These are phyloP conservation scores for Phialocephala subalpina DNA, from an alignment of 2,329 filamentous ascomycete genomes.

Conservation along the genomic window DNA sequence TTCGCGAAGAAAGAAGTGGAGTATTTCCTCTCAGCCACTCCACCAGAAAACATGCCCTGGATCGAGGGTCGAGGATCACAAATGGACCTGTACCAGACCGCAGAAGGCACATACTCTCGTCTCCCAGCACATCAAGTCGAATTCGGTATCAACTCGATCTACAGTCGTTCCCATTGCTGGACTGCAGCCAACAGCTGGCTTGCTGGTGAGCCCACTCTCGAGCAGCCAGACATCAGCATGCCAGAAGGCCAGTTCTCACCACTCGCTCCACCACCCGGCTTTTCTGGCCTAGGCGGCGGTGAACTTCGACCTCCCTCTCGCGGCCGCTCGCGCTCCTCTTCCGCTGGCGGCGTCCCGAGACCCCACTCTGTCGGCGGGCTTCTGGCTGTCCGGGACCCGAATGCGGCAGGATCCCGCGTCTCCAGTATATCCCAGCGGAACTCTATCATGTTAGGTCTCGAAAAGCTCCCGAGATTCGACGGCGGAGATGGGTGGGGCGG, in stretches of 20 bases:
- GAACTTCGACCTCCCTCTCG: not conserved
- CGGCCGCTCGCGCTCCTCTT: not conserved
- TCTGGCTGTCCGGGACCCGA: not conserved
- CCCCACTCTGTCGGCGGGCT: not conserved
- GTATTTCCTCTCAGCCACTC: constrained; percentile 80
- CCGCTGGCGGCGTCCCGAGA: not conserved
- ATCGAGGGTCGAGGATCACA: constrained; percentile 69
- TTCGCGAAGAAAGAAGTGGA: constrained; percentile 78
- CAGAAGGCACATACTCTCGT: constrained; percentile 16
- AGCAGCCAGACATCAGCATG: not conserved
- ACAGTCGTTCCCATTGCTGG: constrained; percentile 76
- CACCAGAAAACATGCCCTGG: constrained; percentile 78
- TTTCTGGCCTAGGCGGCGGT: not conserved
- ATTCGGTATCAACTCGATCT: constrained; percentile 72
- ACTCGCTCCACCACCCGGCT: not conserved
- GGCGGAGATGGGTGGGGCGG: not conserved
- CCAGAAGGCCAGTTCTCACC: not conserved
- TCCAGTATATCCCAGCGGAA: not conserved
- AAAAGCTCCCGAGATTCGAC: not conserved
- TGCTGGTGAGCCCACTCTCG: not conserved
- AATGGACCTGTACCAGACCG: constrained; percentile 69
- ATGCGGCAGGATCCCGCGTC: not conserved
- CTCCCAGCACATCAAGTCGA: constrained; percentile 67
- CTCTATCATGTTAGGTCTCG: not conserved
- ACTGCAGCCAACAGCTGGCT: constrained; percentile 67